phyloP scores from a whole-genome alignment of 768 basidiomycete species.

The Suillus weaverae region DNA sequence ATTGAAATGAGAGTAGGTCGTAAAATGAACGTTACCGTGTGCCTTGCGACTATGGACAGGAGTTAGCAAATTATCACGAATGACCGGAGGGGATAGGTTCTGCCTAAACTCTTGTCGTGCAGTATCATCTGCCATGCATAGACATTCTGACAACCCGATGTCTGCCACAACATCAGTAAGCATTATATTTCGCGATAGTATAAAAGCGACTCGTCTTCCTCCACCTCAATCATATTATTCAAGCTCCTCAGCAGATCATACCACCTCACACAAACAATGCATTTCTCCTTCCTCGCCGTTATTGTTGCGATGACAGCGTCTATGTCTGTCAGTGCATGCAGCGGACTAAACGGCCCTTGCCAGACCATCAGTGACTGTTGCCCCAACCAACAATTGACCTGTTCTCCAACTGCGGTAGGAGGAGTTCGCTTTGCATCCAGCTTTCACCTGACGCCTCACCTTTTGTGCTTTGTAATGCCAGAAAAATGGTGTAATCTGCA shows the following conservation, averaged over 20 bases:
- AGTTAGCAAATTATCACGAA: no score
- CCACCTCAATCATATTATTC: no score
- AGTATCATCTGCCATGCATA: not conserved
- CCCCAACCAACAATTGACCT: not conserved
- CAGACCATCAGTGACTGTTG: not conserved
- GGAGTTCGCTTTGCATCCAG: not conserved
- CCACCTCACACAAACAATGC: no score
- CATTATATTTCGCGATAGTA: not conserved
- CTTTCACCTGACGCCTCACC: not conserved
- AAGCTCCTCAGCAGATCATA: no score
- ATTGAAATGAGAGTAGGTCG: no score
- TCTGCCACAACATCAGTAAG: not conserved
- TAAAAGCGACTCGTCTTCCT: no score
- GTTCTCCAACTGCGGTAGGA: no score
- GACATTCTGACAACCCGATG: no score
- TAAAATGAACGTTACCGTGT: not conserved
- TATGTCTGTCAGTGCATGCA: no score
- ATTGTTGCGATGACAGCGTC: no score
- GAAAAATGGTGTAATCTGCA: no score
- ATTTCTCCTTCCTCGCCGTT: no score
- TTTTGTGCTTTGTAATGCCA: not conserved
- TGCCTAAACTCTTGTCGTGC: not conserved
- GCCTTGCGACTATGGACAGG: not conserved
- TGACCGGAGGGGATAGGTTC: not conserved
- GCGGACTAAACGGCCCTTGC: accelerated